phyloP scores from a whole-genome alignment of 768 basidiomycete species.

The Termitomyces sp. region DNA sequence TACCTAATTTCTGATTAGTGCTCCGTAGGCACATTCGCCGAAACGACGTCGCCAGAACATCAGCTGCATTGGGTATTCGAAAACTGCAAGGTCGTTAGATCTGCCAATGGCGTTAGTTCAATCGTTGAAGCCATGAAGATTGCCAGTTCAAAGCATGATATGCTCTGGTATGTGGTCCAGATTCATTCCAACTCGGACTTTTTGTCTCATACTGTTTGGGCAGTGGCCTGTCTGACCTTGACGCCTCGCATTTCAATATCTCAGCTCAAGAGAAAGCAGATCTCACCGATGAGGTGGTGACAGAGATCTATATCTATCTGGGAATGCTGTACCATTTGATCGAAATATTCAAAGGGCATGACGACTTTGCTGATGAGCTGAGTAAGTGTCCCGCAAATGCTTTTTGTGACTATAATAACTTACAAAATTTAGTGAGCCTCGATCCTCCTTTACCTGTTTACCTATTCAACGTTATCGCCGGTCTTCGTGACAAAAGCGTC shows the following conservation, averaged over 20 bases:
- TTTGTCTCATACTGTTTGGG: slow-evolving; percentile 3
- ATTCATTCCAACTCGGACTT: neutral
- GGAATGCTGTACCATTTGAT: slow-evolving; percentile 95
- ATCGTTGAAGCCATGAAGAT: slow-evolving; percentile 89
- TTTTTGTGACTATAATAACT: slow-evolving; percentile 1
- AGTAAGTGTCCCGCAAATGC: slow-evolving; percentile 50
- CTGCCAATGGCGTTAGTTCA: slow-evolving; percentile 74
- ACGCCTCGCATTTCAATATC: slow-evolving; percentile 67
- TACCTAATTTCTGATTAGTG: slow-evolving; percentile 4
- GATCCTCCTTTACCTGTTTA: slow-evolving; percentile 93
- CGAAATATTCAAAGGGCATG: slow-evolving; percentile 89
- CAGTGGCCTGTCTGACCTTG: slow-evolving; percentile 73
- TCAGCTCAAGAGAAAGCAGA: slow-evolving; percentile 67
- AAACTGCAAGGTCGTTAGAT: slow-evolving; percentile 82
- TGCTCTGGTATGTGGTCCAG: slow-evolving; percentile 50
- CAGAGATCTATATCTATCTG: slow-evolving; percentile 89
- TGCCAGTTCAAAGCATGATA: slow-evolving; percentile 81
- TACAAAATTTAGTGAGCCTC: slow-evolving; percentile 69
- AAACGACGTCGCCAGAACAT: slow-evolving; percentile 88
- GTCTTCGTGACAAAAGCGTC: slow-evolving; percentile 86
- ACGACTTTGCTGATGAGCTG: slow-evolving; percentile 93
- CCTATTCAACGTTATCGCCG: slow-evolving; percentile 85
- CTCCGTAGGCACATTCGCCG: slow-evolving; percentile 75
- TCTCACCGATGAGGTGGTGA: slow-evolving; percentile 84
- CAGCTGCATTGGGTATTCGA: slow-evolving; percentile 96